A percentile compares a stretch with the other conserved stretches of the same genome.
These are phyloP conservation scores for Aspergillus neoniger DNA, from an alignment of 2,329 filamentous ascomycete genomes.

Conservation along the genomic window DNA sequence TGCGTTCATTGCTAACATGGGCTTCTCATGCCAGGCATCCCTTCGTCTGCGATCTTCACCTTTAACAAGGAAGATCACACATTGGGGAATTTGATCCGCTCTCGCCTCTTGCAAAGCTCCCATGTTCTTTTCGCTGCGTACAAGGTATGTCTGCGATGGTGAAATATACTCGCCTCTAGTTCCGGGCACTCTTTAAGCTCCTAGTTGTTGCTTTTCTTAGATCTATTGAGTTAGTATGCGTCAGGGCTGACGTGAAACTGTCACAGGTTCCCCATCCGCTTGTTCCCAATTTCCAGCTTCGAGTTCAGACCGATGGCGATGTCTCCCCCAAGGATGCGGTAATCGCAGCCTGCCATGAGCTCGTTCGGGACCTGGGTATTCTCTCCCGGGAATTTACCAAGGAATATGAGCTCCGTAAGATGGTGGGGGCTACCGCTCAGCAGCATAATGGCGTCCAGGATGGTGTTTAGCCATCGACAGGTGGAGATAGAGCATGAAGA, in stretches of 20 bases:
- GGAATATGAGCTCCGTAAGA: conserved; percentile 86
- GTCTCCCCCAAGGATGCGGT: conserved; percentile 89
- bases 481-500: not conserved
- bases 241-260: conserved; percentile 7
- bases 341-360: conserved; percentile 74
- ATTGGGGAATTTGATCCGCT: conserved; percentile 82
- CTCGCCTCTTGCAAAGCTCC: conserved; percentile 79
- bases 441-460: conserved; percentile 36
- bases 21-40: conserved; percentile 64
- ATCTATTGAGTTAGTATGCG: not conserved
- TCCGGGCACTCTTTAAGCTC: not conserved
- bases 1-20: not conserved
- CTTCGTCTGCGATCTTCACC: conserved; percentile 92
- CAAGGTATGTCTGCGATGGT: conserved; percentile 62
- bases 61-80: conserved; percentile 98
- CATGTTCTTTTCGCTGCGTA: conserved; percentile 91
- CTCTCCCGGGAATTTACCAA: conserved; percentile 88
- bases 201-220: not conserved
- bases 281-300: conserved; percentile 64
- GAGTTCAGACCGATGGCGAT: conserved; percentile 87
- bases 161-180: not conserved
- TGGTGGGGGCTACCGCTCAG: conserved; percentile 67
- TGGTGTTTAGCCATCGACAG: conserved; percentile 14
- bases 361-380: conserved; percentile 77
- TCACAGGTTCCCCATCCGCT: conserved; percentile 48